A percentile compares a stretch with the other conserved stretches of the same genome.
phyloP scores from a whole-genome alignment of 768 basidiomycete genomes.

The Mycena haematopus region DNA sequence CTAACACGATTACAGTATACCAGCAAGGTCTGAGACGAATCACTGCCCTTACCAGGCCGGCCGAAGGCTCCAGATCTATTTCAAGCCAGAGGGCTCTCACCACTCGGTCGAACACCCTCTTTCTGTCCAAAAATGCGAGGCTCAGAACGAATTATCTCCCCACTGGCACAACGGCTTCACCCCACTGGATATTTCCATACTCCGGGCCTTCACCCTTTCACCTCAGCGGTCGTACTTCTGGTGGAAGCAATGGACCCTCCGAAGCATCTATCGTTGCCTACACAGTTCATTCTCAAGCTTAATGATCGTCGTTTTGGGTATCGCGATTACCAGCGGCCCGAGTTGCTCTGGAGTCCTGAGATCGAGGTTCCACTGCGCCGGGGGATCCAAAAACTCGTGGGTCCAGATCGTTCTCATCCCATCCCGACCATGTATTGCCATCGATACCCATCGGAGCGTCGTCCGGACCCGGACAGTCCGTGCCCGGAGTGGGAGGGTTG shows the following conservation, averaged over 20 bases:
- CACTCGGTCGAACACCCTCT: not conserved
- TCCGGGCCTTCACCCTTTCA: not conserved
- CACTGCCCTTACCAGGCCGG: no score
- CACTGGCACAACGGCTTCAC: not conserved
- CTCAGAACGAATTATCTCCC: not conserved
- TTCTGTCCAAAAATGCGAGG: not conserved
- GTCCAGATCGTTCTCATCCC: not conserved
- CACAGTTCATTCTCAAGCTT: constrained; percentile 7
- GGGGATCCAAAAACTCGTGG: not conserved
- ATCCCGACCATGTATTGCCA: not conserved
- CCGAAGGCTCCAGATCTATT: not conserved
- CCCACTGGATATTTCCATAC: not conserved
- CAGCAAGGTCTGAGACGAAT: no score
- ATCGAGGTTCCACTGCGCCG: not conserved
- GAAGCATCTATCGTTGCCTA: not conserved
- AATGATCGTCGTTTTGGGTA: constrained; percentile 4
- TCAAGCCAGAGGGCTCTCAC: not conserved
- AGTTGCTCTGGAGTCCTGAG: not conserved
- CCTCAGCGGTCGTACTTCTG: not conserved
- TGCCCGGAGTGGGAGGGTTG: not conserved
- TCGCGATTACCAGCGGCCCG: not conserved
- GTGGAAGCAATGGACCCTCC: not conserved
- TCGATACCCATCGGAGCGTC: not conserved
- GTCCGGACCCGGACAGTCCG: not conserved
- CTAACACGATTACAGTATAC: no score